phyloP scores from a whole-genome alignment of 2,329 filamentous ascomycete genomes.

The Colletotrichum gloeosporioides region DNA sequence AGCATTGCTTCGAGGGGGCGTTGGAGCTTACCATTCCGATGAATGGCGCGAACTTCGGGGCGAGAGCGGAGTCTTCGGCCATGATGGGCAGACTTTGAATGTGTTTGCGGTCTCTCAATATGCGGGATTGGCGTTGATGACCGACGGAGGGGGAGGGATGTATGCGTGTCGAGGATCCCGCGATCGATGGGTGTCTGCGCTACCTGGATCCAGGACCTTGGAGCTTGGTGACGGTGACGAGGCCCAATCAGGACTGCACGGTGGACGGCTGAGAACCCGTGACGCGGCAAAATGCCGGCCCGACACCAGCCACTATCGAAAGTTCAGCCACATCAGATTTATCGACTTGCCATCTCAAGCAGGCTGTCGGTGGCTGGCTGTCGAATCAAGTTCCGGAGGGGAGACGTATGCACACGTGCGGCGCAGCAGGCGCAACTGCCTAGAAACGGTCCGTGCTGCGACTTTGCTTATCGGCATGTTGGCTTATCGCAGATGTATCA shows the following conservation, averaged over 20 bases:
- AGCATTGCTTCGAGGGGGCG: slow-evolving; percentile 2
- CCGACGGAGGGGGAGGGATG: slow-evolving; percentile 23
- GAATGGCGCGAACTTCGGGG: slow-evolving; percentile 86
- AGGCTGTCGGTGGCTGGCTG: neutral
- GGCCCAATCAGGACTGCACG: slow-evolving; percentile 18
- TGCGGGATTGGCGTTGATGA: slow-evolving; percentile 23
- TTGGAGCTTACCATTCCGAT: slow-evolving; percentile 77
- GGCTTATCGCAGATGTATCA: neutral
- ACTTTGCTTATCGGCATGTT: neutral
- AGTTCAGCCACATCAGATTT: neutral
- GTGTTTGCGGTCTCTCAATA: slow-evolving; percentile 6
- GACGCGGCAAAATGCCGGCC: slow-evolving; percentile 15
- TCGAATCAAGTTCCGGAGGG: neutral
- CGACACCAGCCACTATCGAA: neutral
- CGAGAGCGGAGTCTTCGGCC: slow-evolving; percentile 61
- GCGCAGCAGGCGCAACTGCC: neutral
- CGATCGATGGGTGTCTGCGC: slow-evolving; percentile 9
- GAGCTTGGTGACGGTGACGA: slow-evolving; percentile 23
- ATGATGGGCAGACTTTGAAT: slow-evolving; percentile 39
- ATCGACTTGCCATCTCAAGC: neutral
- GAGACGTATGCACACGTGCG: neutral
- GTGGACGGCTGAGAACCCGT: slow-evolving; percentile 19
- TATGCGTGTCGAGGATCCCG: slow-evolving; percentile 18
- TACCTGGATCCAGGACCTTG: slow-evolving; percentile 21
- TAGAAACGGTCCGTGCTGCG: neutral